These are phyloP conservation scores for Petrea volubilis DNA, from an alignment of 257 asterid genomes.

Conservation along the genomic window DNA sequence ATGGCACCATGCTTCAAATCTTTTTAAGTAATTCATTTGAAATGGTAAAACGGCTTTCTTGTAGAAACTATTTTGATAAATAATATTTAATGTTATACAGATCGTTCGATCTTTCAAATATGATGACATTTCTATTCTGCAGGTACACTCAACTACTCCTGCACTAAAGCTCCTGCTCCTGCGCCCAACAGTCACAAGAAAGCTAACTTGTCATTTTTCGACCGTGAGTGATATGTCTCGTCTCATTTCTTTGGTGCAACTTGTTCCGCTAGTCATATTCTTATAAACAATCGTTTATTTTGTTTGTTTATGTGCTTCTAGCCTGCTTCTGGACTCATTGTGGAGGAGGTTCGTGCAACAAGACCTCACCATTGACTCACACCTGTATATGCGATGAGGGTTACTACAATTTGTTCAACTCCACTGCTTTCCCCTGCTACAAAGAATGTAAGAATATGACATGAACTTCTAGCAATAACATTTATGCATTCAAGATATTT, in stretches of 20 bases:
- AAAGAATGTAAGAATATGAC: constrained; percentile 55
- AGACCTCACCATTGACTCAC: constrained; percentile 53
- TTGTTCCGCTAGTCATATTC: background rate
- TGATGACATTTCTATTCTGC: background rate
- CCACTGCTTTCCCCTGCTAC: constrained; percentile 66
- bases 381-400: constrained; percentile 61
- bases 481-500: background rate
- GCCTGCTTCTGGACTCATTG: constrained; percentile 78
- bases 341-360: constrained; percentile 82
- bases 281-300: background rate
- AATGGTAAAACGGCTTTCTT: background rate
- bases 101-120: background rate
- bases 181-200: constrained; percentile 28
- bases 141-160: constrained; percentile 35
- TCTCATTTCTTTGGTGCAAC: background rate
- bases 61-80: background rate
- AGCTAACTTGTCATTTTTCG: constrained; percentile 42
- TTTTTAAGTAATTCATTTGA: background rate
- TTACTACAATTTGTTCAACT: constrained; percentile 63
- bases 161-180: constrained; percentile 40
- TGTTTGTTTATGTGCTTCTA: constrained; percentile 11
- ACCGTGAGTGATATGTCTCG: constrained; percentile 38
- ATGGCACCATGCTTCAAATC: background rate
- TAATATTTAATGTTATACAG: background rate
- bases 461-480: background rate